A percentile compares a stretch with the other conserved stretches of the same genome.
These are phyloP conservation scores for Colletotrichum sp. DNA, from an alignment of 2,329 filamentous ascomycete genomes.

Conservation along the genomic window DNA sequence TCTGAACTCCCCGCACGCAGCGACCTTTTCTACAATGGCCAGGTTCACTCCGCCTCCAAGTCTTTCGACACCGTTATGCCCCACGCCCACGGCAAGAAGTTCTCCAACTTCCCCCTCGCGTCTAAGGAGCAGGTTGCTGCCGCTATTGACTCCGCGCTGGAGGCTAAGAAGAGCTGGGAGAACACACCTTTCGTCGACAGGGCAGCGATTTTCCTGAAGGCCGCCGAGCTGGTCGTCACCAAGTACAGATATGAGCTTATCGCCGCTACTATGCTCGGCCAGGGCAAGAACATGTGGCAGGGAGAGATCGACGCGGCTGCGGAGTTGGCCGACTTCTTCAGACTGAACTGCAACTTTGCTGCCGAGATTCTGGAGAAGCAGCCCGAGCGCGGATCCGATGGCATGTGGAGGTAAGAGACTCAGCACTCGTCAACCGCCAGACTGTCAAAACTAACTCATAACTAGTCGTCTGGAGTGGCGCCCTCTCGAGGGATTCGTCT, in stretches of 20 bases:
- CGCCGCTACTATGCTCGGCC: constrained; percentile 44
- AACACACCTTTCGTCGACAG: constrained; percentile 36
- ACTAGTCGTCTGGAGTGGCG: constrained; percentile 36
- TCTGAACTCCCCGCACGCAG: constrained; percentile 35
- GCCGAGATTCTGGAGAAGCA: constrained; percentile 40
- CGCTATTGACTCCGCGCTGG: constrained; percentile 34
- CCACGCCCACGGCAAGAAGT: constrained; percentile 35
- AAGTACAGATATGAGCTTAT: constrained; percentile 36
- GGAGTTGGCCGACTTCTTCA: constrained; percentile 42
- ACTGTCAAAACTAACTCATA: background rate
- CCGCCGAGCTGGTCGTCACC: constrained; percentile 33
- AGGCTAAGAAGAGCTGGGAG: constrained; percentile 36
- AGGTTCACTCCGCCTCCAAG: constrained; percentile 28
- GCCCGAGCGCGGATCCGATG: constrained; percentile 33
- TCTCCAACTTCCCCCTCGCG: constrained; percentile 39
- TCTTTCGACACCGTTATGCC: constrained; percentile 37
- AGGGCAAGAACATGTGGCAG: constrained; percentile 45
- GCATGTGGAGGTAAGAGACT: constrained; percentile 33
- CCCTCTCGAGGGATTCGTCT: constrained; percentile 47
- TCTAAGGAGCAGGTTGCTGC: constrained; percentile 34
- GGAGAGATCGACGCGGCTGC: constrained; percentile 42
- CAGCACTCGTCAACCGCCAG: background rate
- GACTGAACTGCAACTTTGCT: constrained; percentile 33
- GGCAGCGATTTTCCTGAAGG: constrained; percentile 40
- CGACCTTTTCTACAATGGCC: constrained; percentile 35